These are phyloP conservation scores for Porodaedalea pini DNA, from an alignment of 1,284 basidiomycete genomes.

Conservation along the genomic window DNA sequence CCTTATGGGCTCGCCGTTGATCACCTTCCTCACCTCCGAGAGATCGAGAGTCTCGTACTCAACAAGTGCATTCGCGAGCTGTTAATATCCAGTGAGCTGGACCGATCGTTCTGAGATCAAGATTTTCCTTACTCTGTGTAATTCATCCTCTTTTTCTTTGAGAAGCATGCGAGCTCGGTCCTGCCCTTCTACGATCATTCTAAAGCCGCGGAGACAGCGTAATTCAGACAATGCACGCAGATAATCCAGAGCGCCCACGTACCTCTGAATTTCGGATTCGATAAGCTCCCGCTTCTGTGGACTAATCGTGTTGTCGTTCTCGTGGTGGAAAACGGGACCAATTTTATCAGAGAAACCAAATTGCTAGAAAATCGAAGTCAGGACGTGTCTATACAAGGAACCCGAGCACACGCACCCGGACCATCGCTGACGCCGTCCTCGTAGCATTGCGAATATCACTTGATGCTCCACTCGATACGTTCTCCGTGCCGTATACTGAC, in stretches of 20 bases:
- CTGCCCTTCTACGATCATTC: constrained; percentile 75
- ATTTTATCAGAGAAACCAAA: constrained; percentile 79
- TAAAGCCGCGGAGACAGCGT: constrained; percentile 30
- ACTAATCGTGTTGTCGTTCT: constrained; percentile 67
- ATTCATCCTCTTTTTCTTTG: constrained; percentile 68
- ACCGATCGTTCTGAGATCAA: constrained; percentile 6
- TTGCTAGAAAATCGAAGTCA: constrained; percentile 10
- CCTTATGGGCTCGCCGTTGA: constrained; percentile 76
- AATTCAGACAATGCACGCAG: not conserved
- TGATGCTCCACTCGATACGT: constrained; percentile 87
- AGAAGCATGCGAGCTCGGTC: constrained; percentile 67
- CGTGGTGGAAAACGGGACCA: constrained; percentile 78
- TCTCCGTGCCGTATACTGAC: constrained; percentile 82
- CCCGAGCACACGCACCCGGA: constrained; percentile 57
- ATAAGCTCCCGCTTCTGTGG: constrained; percentile 76
- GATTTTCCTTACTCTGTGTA: constrained; percentile 64
- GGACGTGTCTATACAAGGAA: not conserved
- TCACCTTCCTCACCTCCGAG: constrained; percentile 82
- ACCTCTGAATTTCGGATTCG: constrained; percentile 80
- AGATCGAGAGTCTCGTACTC: constrained; percentile 91
- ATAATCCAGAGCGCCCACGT: constrained; percentile 32
- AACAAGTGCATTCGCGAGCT: constrained; percentile 86
- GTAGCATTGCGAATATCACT: constrained; percentile 84
- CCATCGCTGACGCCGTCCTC: constrained; percentile 80
- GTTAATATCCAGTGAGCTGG: constrained; percentile 14